Evolutionary conservation across 176 grass and related monocot genomes (phyloP).

Genomic region (Alopecurus myosuroides): DNA sequence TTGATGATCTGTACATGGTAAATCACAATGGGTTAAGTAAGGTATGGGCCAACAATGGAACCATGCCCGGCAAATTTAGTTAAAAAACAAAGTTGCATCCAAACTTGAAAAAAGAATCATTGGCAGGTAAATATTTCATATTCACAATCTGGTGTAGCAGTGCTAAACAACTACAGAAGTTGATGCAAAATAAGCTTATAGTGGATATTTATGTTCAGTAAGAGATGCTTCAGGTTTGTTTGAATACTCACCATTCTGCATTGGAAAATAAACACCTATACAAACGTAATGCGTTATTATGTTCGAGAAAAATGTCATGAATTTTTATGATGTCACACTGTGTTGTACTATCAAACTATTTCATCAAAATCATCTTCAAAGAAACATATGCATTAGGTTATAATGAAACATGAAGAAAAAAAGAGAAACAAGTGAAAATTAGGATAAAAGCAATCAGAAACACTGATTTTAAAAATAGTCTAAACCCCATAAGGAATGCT

Average conservation of each 20-base stretch:
- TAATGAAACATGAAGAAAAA: background rate
- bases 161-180: background rate
- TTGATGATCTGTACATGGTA: slow-evolving; percentile 56
- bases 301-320: background rate
- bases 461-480: background rate
- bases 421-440: background rate
- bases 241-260: background rate
- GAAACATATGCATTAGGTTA: background rate
- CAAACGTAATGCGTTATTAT: background rate
- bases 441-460: background rate
- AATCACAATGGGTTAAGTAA: background rate
- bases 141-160: background rate
- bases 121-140: background rate
- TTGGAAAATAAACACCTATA: background rate
- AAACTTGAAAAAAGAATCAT: background rate
- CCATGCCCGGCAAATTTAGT: background rate
- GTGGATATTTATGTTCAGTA: background rate
- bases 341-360: background rate
- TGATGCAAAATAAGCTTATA: background rate
- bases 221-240: background rate
- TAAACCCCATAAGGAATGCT: background rate
- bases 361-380: slow-evolving; percentile 6
- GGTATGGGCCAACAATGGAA: background rate
- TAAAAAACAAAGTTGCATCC: background rate
- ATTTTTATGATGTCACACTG: background rate